Percentiles rank a stretch among this genome's conserved stretches.
These are phyloP conservation scores for Cairneyella variabilis DNA, from an alignment of 495 filamentous ascomycete genomes.

Conservation along the genomic window DNA sequence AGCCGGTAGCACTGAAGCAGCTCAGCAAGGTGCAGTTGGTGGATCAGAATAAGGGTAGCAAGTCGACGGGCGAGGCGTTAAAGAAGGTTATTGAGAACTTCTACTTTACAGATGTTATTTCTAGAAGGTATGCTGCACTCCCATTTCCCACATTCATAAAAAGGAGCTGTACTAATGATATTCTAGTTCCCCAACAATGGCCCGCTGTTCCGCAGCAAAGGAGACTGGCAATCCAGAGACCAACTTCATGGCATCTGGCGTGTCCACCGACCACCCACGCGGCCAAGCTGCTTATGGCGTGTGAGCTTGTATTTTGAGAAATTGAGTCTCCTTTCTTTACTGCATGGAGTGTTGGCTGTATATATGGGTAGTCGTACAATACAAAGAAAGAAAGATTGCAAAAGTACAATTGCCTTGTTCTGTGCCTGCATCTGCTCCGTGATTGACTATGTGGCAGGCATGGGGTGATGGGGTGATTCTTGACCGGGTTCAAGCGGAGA, in stretches of 20 bases:
- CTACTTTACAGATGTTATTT: slow-evolving; percentile 95
- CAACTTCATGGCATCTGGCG: slow-evolving; percentile 81
- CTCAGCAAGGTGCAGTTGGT: slow-evolving; percentile 89
- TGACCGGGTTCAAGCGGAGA: no score
- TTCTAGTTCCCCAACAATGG: slow-evolving; percentile 89
- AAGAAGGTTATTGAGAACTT: slow-evolving; percentile 89
- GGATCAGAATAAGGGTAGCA: slow-evolving; percentile 87
- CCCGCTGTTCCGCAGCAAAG: slow-evolving; percentile 86
- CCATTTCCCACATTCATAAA: neutral
- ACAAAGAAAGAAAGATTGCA: slow-evolving; percentile 13
- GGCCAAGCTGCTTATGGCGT: slow-evolving; percentile 22
- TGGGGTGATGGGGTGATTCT: no score
- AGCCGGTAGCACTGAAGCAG: slow-evolving; percentile 63
- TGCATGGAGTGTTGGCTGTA: slow-evolving; percentile 25
- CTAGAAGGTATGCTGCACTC: slow-evolving; percentile 76
- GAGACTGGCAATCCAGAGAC: slow-evolving; percentile 63
- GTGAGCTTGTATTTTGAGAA: slow-evolving; percentile 27
- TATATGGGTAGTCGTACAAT: slow-evolving; percentile 27
- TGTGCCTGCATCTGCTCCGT: neutral
- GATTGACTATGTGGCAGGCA: no score
- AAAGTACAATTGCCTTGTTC: slow-evolving; percentile 3
- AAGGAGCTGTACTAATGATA: slow-evolving; percentile 26
- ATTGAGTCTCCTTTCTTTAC: slow-evolving; percentile 12
- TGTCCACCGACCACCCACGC: slow-evolving; percentile 15
- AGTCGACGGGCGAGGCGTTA: slow-evolving; percentile 61